Base-by-base conservation (phyloP, 495 filamentous ascomycete species). In the Hypoxylon rickii region DNA sequence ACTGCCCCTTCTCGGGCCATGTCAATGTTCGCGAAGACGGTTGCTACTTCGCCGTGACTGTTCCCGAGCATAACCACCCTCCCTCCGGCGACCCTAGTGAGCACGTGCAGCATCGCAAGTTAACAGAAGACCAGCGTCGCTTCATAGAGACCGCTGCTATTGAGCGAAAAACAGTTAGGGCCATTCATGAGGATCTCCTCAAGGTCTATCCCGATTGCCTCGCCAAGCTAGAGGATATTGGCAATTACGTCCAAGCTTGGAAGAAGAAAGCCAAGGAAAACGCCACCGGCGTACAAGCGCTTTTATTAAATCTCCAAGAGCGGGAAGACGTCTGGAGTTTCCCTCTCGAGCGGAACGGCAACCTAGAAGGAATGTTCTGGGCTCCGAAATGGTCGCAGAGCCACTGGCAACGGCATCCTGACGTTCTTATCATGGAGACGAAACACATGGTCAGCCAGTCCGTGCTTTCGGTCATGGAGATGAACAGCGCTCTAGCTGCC, bases 231-330 rank as follows among this genome's bases (percentile, higher is more conserved):
- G 24, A 29, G 4, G 24, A 29, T 29, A 29, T 29, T 10, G 10
- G 10, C 4, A 29, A 29, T 29, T 29, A 29, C 24, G 10, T 29
- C 5, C 65, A 68, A 32, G 47, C 55, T n/a, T 68, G 63, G 51
- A 61, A 64, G 37, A 65, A 65, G 41, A 65, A 63, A 48, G 58
- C 58, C 0, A 68, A 65, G 41, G 58, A 68, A 13, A 61, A 61
- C 12, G 65, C 65, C n/a, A 68, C 65, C 5, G 65, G 65, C 1
- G 62, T 68, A 7, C 65, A 68, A 43, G 65, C 65, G 2, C 56
- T 68, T 3, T 51, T 68, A 16, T 60, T 65, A n/a, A 63, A 50
- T 19, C 62, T 68, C 5, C 62, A 60, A n/a, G 65, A 68, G 20
- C 44, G 65, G 22, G 62, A 68, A 17, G 65, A 68, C 32, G 38